phyloP scores from a whole-genome alignment of 805 yeast species.

The Candida michaelii region DNA sequence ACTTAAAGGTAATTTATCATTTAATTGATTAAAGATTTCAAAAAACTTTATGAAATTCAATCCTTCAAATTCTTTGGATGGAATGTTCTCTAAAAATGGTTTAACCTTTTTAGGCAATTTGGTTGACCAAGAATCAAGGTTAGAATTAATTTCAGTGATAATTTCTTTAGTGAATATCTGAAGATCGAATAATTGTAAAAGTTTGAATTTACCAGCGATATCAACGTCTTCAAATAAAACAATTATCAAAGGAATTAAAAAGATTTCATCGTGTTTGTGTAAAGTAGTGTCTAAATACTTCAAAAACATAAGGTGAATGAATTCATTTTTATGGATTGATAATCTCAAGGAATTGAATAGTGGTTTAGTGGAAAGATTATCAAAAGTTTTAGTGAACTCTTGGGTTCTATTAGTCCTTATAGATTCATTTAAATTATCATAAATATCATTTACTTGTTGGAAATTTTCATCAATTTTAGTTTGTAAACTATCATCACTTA shows the following conservation, averaged over 20 bases:
- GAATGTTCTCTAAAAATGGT: constrained; percentile 22
- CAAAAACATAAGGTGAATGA: constrained; percentile 32
- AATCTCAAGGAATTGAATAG: constrained; percentile 23
- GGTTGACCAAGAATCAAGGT: constrained; percentile 28
- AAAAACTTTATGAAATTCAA: constrained; percentile 31
- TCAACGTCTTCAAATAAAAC: constrained; percentile 28
- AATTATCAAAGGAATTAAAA: constrained; percentile 38
- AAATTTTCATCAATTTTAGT: constrained; percentile 21
- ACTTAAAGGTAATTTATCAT: constrained; percentile 44
- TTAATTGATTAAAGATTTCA: constrained; percentile 36
- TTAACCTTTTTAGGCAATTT: constrained; percentile 22
- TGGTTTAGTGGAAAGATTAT: constrained; percentile 28
- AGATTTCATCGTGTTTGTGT: constrained; percentile 38
- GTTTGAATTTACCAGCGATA: constrained; percentile 25
- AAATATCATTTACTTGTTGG: constrained; percentile 21
- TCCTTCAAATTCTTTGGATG: constrained; percentile 32
- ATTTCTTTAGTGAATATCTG: constrained; percentile 30
- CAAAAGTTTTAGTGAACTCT: constrained; percentile 32
- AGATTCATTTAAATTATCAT: constrained; percentile 24
- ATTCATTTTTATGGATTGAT: constrained; percentile 23
- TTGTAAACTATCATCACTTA: constrained; percentile 19
- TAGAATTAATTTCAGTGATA: constrained; percentile 24
- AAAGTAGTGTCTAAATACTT: constrained; percentile 39
- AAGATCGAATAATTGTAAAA: constrained; percentile 35
- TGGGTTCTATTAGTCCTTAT: constrained; percentile 30